A percentile compares a stretch with the other conserved stretches of the same genome.
Conservation (phyloP, 2,329 filamentous ascomycete species). For the Trichoderma breve region DNA sequence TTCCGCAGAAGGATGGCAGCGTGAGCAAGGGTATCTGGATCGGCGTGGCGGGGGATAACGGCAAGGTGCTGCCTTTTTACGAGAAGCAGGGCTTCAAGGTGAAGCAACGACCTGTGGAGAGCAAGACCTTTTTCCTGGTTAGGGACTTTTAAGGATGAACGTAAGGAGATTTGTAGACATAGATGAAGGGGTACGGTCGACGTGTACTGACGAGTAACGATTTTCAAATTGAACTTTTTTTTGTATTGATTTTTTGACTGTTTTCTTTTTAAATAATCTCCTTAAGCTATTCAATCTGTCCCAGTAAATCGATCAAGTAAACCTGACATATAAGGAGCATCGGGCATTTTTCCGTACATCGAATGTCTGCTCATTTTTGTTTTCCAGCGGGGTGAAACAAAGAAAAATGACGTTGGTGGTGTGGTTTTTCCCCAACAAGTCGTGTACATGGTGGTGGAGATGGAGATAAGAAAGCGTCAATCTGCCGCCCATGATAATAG, state of each 20-base stretch:
- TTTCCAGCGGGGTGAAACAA: neutral
- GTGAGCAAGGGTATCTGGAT: constrained; percentile 40
- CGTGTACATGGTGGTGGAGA: neutral
- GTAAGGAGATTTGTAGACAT: neutral
- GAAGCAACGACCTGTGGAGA: constrained; percentile 35
- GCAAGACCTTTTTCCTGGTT: constrained; percentile 43
- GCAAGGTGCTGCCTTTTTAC: constrained; percentile 48
- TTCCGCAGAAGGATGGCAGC: constrained; percentile 12
- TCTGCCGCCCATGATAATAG: neutral
- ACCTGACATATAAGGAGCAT: neutral
- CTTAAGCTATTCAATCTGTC: constrained; percentile 1
- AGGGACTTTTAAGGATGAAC: constrained; percentile 29
- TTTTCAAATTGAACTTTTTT: neutral
- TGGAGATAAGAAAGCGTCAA: neutral
- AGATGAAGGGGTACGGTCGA: neutral
- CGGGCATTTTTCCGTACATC: neutral
- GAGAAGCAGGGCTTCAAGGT: constrained; percentile 46
- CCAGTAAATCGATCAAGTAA: neutral
- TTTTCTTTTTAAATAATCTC: neutral
- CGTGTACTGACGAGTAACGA: neutral
- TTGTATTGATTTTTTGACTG: neutral
- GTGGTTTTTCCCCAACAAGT: neutral
- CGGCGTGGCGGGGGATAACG: constrained; percentile 46
- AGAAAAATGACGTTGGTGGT: neutral
- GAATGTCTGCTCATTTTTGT: neutral